Base-by-base conservation (phyloP, 805 yeast species). In the Pichia cephalocereana region DNA sequence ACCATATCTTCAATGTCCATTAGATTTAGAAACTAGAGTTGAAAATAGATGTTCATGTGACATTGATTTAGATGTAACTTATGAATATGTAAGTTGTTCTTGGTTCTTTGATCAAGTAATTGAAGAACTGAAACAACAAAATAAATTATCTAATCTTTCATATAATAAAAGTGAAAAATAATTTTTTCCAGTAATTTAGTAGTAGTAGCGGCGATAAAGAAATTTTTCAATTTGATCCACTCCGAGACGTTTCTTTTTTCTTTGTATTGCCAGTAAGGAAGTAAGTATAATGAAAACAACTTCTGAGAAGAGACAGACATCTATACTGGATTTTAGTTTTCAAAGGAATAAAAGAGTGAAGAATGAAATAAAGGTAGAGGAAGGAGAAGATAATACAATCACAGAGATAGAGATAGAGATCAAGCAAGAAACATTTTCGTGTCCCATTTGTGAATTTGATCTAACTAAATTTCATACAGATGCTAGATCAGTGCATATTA, bases 1-100 rank as follows among this genome's bases (percentile, higher is more conserved):
- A 32, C 95, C 95, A 14, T 86, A 81, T 74, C 66, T 75, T 54
- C 80, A 81, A 80, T 85, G 95, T 71, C 96, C 96, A 2, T 67
- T 77, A 45, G 79, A 82, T 56, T 69, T 71, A 42, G 66, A 66
- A n/a, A 68, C 75, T 31, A 74, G 87, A 59, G 50, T 65, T 43
- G 64, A 70, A 40, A 71, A 76, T 53, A 79, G 72, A 57, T 88
- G 96, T 71, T 72, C 78, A 38, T 88, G 96, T 67, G 71, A 83
- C 56, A 82, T 83, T 44, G 63, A 68, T 10, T 73, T 77, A 11
- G 95, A 85, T 66, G 82, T 85, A 67, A 80, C 90, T 15, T 80
- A 83, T 79, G 46, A 50, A 34, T 61, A 59, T 61, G 62, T 46
- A 48, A 60, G 64, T 41, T 64, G 68, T 64, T 80, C 63, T 23